phyloP scores from a whole-genome alignment of 2,329 filamentous ascomycete species.

The Neospermospora avenae region DNA sequence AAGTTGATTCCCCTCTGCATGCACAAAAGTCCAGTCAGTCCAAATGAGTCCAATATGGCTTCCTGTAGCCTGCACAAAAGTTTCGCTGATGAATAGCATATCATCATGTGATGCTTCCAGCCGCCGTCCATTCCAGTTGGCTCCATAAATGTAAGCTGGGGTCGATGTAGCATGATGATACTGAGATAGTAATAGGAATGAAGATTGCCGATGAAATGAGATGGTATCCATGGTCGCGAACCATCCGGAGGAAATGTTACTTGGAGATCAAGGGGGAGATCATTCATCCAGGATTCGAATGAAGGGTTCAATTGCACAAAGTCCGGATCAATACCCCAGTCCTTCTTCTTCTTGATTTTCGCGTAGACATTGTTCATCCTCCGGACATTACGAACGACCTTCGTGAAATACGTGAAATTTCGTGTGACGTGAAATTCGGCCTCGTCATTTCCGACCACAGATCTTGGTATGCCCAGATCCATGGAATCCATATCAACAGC shows the following conservation, averaged over 20 bases:
- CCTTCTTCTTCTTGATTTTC: conserved; percentile 69
- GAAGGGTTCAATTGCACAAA: conserved; percentile 76
- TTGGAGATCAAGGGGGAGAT: conserved; percentile 74
- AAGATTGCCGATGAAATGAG: conserved; percentile 84
- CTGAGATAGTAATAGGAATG: conserved; percentile 86
- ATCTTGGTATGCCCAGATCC: conserved; percentile 66
- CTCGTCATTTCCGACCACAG: conserved; percentile 65
- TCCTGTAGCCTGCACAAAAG: conserved; percentile 84
- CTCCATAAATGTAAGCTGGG: conserved; percentile 77
- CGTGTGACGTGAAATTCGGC: conserved; percentile 75
- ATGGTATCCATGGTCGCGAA: conserved; percentile 78
- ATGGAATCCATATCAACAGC: conserved; percentile 72
- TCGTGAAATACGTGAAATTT: conserved; percentile 78
- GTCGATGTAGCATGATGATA: conserved; percentile 82
- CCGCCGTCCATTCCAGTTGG: conserved; percentile 65
- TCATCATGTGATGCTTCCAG: conserved; percentile 85
- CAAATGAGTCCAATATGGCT: conserved; percentile 71
- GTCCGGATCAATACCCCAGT: conserved; percentile 83
- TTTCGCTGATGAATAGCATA: conserved; percentile 83
- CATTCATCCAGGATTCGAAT: conserved; percentile 72
- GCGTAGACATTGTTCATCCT: conserved; percentile 73
- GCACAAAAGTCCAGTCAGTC: conserved; percentile 76
- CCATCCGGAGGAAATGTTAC: conserved; percentile 75
- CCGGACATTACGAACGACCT: conserved; percentile 74
- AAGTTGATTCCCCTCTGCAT: conserved; percentile 96